Evolutionary conservation across 305 asterid genomes (phyloP).

Genomic region (Fraxinus latifolia): DNA sequence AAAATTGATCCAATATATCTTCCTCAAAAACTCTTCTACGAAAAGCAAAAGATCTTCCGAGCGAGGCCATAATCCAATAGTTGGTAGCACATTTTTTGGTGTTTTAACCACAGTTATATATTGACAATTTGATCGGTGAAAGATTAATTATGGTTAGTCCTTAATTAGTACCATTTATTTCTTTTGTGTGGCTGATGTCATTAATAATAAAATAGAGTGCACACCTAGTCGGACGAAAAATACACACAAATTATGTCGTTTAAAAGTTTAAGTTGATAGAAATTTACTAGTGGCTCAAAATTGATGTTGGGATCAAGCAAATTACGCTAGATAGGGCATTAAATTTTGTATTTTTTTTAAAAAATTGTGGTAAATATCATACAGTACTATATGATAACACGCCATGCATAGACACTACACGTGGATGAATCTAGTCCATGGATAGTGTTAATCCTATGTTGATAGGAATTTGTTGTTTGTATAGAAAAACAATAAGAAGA

Average conservation of each 20-base stretch:
- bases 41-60: too few species aligned
- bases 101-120: constrained; percentile 5
- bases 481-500: too few species aligned
- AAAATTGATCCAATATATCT: too few species aligned
- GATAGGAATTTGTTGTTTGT: neutral
- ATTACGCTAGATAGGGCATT: neutral
- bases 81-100: constrained; percentile 32
- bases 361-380: neutral
- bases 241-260: neutral
- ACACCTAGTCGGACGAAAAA: neutral
- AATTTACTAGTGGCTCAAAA: neutral
- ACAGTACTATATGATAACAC: too few species aligned
- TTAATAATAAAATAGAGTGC: neutral
- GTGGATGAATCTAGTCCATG: neutral
- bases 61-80: neutral
- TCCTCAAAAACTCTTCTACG: too few species aligned
- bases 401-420: neutral
- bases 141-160: constrained; percentile 20
- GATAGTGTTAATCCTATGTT: neutral
- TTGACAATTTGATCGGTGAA: constrained; percentile 19
- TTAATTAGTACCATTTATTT: constrained; percentile 23
- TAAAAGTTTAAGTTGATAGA: neutral
- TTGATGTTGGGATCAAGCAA: neutral
- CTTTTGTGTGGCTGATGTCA: constrained; percentile 27
- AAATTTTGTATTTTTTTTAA: too few species aligned